Base-by-base conservation (phyloP, 176 grass and related monocot species). In the Oryza glumipatula region DNA sequence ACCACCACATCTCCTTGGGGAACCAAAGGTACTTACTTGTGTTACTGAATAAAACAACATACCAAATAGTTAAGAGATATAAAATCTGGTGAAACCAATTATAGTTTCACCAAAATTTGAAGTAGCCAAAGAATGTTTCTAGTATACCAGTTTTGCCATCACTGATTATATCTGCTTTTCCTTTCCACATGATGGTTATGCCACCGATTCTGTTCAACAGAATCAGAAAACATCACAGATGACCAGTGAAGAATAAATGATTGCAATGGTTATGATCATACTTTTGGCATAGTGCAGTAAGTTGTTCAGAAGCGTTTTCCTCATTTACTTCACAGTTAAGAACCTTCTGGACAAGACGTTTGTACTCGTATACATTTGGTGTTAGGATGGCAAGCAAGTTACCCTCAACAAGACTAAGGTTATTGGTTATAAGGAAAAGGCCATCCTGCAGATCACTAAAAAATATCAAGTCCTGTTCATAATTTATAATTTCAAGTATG, bases 281-380 rank as follows among this genome's bases (percentile, higher is more conserved):
- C 96, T 83, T 84, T 77, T 85, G 82, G 43, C 93, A 87, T 78
- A 98, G 93, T 58, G 80, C 11, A 63, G 66, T 74, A 45, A 98
- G 68, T 82, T 98, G 96, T 32, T 86, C 77, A 73, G 87, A 76
- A 82, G 87, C 80, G 63, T 78, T 84, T 89, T 95, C 77, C 21
- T 95, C 89, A 65, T 88, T 81, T 73, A 90, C 86, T 23, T 95
- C 93, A 76, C 85, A 92, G 63, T 90, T 91, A 58, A 98, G 81
- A 80, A 90, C 83, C 82, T 90, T 98, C 77, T 95, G 85, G n/a
- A 98, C 80, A 72, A 98, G 92, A 52, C 93, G 96, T 76, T 95
- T 98, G 68, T 98, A 98, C 74, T 98, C 96, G 12, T 93, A 92
- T 43, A 92, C 74, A 93, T 98, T 95, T 83, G 96, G 96, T 72